These are phyloP conservation scores for Meyerozyma smithsonii DNA, from an alignment of 1,139 yeast genomes.

Conservation along the genomic window DNA sequence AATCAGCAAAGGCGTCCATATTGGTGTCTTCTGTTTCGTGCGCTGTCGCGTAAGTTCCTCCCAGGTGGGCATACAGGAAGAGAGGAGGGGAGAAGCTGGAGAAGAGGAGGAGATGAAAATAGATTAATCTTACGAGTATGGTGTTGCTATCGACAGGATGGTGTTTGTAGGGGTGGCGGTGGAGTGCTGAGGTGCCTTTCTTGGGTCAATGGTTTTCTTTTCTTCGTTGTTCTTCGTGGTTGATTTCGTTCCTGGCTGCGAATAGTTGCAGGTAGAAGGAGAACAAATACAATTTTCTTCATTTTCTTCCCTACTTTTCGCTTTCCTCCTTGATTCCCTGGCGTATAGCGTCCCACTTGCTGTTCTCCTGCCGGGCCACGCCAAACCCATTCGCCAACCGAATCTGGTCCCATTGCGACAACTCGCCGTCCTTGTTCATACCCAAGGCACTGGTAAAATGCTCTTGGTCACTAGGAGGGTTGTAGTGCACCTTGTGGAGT, in stretches of 20 bases:
- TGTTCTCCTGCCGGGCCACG: conserved; percentile 1
- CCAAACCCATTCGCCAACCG: conserved; percentile 27
- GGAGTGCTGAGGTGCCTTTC: no score
- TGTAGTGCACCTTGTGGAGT: conserved; percentile 25
- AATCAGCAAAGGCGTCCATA: conserved; percentile 38
- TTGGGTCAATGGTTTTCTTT: no score
- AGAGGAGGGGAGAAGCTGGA: neutral
- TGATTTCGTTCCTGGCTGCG: no score
- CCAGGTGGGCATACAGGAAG: neutral
- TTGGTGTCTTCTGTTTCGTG: conserved; percentile 7
- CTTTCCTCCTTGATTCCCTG: conserved; percentile 2
- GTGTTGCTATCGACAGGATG: no score
- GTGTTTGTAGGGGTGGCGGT: no score
- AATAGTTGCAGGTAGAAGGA: no score
- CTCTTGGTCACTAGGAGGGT: conserved; percentile 16
- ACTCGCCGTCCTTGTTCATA: conserved; percentile 6
- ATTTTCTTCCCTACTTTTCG: neutral
- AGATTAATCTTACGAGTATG: no score
- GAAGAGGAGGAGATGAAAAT: neutral
- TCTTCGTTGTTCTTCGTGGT: no score
- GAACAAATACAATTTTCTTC: neutral
- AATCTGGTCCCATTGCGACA: conserved; percentile 30
- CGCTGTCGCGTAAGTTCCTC: neutral
- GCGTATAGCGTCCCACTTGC: neutral
- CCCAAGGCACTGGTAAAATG: conserved; percentile 9